A percentile compares a stretch with the other conserved stretches of the same genome.
phyloP scores from a whole-genome alignment of 371 early-diverging fungal species.

The Zychaea mexicana region DNA sequence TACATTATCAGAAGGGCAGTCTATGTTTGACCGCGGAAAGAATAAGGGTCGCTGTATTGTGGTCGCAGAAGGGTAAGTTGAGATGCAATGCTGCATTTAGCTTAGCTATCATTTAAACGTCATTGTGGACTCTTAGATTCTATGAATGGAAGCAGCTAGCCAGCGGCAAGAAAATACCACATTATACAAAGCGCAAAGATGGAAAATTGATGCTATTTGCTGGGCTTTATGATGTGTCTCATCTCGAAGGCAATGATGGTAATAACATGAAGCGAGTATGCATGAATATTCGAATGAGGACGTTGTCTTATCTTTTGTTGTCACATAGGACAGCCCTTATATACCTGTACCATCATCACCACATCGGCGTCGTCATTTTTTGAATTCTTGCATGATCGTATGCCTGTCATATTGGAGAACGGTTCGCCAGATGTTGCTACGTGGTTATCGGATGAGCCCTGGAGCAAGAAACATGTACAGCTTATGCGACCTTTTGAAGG shows the following conservation, averaged over 20 bases:
- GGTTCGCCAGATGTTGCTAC: slow-evolving; percentile 38
- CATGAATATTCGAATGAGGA: background rate
- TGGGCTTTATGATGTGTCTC: slow-evolving; percentile 55
- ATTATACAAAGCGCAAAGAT: slow-evolving; percentile 60
- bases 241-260: slow-evolving; percentile 24
- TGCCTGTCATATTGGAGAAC: slow-evolving; percentile 71
- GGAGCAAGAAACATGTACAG: slow-evolving; percentile 34
- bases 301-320: background rate
- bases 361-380: slow-evolving; percentile 49
- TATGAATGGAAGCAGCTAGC: slow-evolving; percentile 72
- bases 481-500: slow-evolving; percentile 61
- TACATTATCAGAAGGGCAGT: slow-evolving; percentile 45
- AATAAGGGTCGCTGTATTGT: slow-evolving; percentile 67
- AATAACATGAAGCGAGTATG: background rate
- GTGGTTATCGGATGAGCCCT: slow-evolving; percentile 64
- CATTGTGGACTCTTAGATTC: slow-evolving; percentile 45
- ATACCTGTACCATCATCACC: slow-evolving; percentile 66
- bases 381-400: slow-evolving; percentile 67
- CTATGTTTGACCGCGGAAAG: slow-evolving; percentile 61
- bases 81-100: background rate
- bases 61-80: slow-evolving; percentile 63
- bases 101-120: background rate
- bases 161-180: slow-evolving; percentile 54
- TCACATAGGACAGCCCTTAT: slow-evolving; percentile 6
- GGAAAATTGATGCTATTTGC: slow-evolving; percentile 66